Evolutionary conservation across 371 early-diverging fungal species (phyloP), one percentile per base, ranked within the genome.

Genomic region (Syncephalastrum monosporum): DNA sequence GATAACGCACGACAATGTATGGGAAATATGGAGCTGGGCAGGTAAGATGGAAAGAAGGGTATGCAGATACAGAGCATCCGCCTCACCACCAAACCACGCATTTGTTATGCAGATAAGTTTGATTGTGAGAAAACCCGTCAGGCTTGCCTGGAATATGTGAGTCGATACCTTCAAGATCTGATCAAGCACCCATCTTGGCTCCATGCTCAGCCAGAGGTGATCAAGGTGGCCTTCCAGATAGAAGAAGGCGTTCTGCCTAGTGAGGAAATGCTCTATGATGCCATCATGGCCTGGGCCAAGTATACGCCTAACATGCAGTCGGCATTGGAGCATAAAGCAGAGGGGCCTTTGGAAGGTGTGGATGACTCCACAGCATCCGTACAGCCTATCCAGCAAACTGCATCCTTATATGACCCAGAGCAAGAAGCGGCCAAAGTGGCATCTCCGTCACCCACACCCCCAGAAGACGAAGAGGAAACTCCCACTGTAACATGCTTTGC

Each of bases 11-110:
- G 64, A 69, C 3, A 81, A 79, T 33, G 71, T 83, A 17, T 84
- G 84, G 84, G 77, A 74, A 27, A 79, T 79, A 17, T 84, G 84
- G 83, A 74, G 69, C 10, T 68, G 74, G 24, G 81, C 84, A 44
- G 71, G 74, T 73, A 63, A 55, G 43, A 21, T 21, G 21, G 21
- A 33, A 42, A 3, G 10, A 2, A 33, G 1, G 10, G 0, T 6
- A 33, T 33, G 38, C 38, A 33, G 38, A 12, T 2, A 33, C 21
- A 21, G 21, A 10, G 12, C 38, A 33, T 5, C 38, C 38, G 8
- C 8, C 38, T 33, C 12, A 33, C 38, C 8, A 10, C 10, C 12
- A 0, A 33, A 10, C 0, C 38, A 33, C 10, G 38, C 21, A 6
- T 33, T 10, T 33, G 38, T 33, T 0, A 10, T 33, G 13, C 47